A percentile compares a stretch with the other conserved stretches of the same genome.
Evolutionary conservation across 2,329 filamentous ascomycete species (phyloP).

Genomic region (Pestalotiopsis sp.): DNA sequence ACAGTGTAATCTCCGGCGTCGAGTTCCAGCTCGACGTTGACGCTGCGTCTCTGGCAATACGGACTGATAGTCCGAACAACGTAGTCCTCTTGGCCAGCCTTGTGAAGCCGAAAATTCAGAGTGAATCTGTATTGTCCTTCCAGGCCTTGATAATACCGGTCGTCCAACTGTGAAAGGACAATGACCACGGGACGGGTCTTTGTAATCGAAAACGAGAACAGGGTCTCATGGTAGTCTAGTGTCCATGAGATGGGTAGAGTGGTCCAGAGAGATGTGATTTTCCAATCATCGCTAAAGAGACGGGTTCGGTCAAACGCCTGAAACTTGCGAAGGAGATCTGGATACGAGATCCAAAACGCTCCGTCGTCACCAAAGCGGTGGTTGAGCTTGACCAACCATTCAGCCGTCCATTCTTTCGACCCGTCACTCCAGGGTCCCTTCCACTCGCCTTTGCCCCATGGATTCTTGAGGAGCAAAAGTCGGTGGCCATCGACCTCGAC

Average conservation of each 20-base stretch:
- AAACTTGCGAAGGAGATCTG: conserved; percentile 59
- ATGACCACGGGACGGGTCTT: conserved; percentile 52
- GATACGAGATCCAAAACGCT: conserved; percentile 61
- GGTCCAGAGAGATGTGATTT: conserved; percentile 47
- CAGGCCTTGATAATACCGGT: conserved; percentile 57
- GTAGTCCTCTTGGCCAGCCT: conserved; percentile 49
- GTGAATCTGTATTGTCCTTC: conserved; percentile 57
- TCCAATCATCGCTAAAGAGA: conserved; percentile 57
- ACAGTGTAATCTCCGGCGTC: conserved; percentile 75
- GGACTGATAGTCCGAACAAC: conserved; percentile 54
- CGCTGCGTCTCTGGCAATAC: conserved; percentile 67
- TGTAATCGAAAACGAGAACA: conserved; percentile 52
- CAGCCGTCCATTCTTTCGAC: conserved; percentile 79
- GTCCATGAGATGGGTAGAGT: conserved; percentile 57
- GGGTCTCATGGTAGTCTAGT: conserved; percentile 52
- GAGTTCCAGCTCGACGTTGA: conserved; percentile 75
- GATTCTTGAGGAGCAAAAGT: conserved; percentile 69
- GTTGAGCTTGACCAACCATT: conserved; percentile 71
- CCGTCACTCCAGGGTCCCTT: conserved; percentile 81
- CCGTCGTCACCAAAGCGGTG: conserved; percentile 79
- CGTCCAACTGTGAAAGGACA: conserved; percentile 58
- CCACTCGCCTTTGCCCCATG: conserved; percentile 82
- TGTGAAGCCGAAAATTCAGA: conserved; percentile 56
- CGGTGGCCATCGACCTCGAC: conserved; percentile 62
- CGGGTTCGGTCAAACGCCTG: conserved; percentile 59